Evolutionary conservation across 2,329 filamentous ascomycete species (phyloP).

Genomic region (Botryosphaeria dothidea): DNA sequence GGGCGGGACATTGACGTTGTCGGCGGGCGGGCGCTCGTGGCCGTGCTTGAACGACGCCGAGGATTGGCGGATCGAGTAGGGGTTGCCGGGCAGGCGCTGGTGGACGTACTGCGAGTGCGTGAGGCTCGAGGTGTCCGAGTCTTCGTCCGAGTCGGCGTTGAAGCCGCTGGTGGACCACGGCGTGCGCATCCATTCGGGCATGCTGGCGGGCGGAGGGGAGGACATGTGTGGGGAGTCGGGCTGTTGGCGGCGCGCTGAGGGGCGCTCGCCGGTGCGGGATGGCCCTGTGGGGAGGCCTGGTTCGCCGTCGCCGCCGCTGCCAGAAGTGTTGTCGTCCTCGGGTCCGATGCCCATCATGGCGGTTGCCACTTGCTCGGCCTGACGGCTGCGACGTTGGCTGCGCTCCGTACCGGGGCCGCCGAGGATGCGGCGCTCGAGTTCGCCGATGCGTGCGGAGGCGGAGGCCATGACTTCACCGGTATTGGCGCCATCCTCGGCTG

Average conservation of each 20-base stretch:
- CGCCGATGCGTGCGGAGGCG: slow-evolving; percentile 56
- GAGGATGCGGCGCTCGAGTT: slow-evolving; percentile 55
- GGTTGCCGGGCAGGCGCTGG: neutral
- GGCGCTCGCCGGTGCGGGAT: slow-evolving; percentile 17
- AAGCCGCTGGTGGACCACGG: neutral
- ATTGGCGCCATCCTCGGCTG: slow-evolving; percentile 44
- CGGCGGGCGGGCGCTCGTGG: neutral
- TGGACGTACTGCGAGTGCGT: neutral
- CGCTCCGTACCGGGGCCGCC: slow-evolving; percentile 35
- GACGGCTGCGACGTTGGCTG: slow-evolving; percentile 25
- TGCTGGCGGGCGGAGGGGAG: neutral
- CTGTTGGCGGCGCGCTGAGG: neutral
- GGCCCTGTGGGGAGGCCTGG: slow-evolving; percentile 24
- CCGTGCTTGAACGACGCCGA: neutral
- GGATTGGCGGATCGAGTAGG: neutral
- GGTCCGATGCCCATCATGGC: slow-evolving; percentile 15
- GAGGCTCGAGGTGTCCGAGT: neutral
- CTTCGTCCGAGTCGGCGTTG: neutral
- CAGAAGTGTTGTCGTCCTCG: slow-evolving; percentile 45
- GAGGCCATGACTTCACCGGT: slow-evolving; percentile 21
- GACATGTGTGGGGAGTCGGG: neutral
- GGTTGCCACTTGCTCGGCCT: slow-evolving; percentile 26
- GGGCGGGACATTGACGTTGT: slow-evolving; percentile 41
- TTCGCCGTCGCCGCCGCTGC: slow-evolving; percentile 48
- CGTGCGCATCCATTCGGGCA: slow-evolving; percentile 12